Percentiles rank a stretch among this genome's conserved stretches.
phyloP scores from a whole-genome alignment of 192 early-diverging fungal species.

The Entophlyctis luteolus region DNA sequence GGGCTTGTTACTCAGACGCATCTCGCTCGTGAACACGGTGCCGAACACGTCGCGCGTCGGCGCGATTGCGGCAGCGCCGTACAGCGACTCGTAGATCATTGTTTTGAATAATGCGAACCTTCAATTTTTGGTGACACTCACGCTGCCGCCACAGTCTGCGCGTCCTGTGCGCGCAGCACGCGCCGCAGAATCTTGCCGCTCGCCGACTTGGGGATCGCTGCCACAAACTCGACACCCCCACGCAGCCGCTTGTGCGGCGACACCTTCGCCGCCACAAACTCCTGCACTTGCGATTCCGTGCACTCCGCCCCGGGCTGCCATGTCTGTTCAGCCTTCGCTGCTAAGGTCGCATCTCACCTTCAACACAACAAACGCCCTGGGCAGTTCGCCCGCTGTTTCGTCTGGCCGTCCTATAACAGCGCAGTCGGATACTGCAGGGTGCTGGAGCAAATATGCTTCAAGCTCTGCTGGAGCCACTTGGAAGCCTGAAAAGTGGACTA shows the following conservation, averaged over 20 bases:
- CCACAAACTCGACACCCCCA: conserved; percentile 71
- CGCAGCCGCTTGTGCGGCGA: conserved; percentile 73
- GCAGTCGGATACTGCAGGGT: conserved; percentile 61
- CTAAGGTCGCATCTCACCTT: conserved; percentile 16
- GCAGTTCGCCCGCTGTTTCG: conserved; percentile 58
- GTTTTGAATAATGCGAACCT: background rate
- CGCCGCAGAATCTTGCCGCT: conserved; percentile 81
- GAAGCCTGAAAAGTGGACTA: too few relatives aligned
- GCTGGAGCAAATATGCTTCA: conserved; percentile 67
- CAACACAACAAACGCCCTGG: conserved; percentile 72
- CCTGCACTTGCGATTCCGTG: conserved; percentile 45
- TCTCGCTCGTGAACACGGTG: conserved; percentile 4
- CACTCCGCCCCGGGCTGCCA: conserved; percentile 5
- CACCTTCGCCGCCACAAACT: conserved; percentile 61
- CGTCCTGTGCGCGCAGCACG: conserved; percentile 66
- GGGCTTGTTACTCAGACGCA: background rate
- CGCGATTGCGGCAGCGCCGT: background rate
- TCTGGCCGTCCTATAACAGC: conserved; percentile 42
- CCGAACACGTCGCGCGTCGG: background rate
- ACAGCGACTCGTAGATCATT: background rate
- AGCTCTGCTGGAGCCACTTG: conserved; percentile 86
- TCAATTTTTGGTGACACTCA: background rate
- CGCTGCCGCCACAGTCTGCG: too few relatives aligned
- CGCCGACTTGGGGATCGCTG: conserved; percentile 69
- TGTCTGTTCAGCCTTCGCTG: too few relatives aligned